These are phyloP conservation scores for Wickerhamiella dianesei DNA, from an alignment of 805 yeast species.

Conservation along the genomic window DNA sequence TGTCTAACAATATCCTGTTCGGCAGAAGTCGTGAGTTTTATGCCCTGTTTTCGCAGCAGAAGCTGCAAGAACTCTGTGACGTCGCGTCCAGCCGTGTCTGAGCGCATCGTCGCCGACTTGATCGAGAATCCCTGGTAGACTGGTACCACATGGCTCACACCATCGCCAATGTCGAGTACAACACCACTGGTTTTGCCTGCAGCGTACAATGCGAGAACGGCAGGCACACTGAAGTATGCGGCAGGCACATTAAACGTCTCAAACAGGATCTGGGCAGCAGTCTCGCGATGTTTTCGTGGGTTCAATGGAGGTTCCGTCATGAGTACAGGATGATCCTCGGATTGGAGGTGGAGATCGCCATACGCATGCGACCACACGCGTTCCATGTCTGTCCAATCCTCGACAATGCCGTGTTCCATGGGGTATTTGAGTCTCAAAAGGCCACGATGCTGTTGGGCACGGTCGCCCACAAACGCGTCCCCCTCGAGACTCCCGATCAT, in stretches of 20 bases:
- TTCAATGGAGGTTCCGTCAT: conserved; percentile 84
- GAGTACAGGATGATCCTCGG: conserved; percentile 77
- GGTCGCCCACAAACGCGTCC: conserved; percentile 59
- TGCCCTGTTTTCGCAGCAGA: conserved; percentile 58
- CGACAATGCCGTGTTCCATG: conserved; percentile 62
- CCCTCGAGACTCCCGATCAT: conserved; percentile 62
- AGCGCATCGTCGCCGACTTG: conserved; percentile 54
- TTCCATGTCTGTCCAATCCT: conserved; percentile 82
- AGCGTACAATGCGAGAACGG: conserved; percentile 73
- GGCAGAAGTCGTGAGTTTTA: conserved; percentile 50
- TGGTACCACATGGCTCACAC: conserved; percentile 78
- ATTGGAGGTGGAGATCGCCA: conserved; percentile 37
- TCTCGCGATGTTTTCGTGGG: conserved; percentile 47
- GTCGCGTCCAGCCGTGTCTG: conserved; percentile 79
- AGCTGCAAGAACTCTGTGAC: conserved; percentile 62
- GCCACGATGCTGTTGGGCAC: conserved; percentile 68
- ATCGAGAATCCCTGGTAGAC: conserved; percentile 80
- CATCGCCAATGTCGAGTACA: conserved; percentile 86
- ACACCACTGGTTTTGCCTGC: conserved; percentile 85
- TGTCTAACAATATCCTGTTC: conserved; percentile 70
- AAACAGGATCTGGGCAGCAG: conserved; percentile 50
- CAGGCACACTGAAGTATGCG: conserved; percentile 58
- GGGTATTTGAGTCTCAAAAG: conserved; percentile 61
- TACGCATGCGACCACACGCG: conserved; percentile 60
- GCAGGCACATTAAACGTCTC: conserved; percentile 67